Percentiles rank a stretch among this genome's conserved stretches.
Conservation (phyloP, 768 basidiomycete species). For the Boletales sp. region DNA sequence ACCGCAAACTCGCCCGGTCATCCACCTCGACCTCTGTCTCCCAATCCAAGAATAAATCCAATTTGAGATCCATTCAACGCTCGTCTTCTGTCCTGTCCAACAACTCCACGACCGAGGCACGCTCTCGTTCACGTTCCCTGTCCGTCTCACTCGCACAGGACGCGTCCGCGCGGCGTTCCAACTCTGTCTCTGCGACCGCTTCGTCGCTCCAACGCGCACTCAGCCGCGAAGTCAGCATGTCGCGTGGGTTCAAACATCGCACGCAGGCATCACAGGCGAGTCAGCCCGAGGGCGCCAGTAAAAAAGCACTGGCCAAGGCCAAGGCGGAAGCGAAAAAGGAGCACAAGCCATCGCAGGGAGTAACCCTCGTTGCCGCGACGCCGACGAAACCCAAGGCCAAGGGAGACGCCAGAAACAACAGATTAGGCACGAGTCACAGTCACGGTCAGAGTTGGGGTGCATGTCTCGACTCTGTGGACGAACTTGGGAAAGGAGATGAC, state of each 20-base stretch:
- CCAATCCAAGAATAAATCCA: slow-evolving; percentile 8
- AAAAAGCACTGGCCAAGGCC: slow-evolving; percentile 12
- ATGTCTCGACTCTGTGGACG: slow-evolving; percentile 2
- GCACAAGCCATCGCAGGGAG: slow-evolving; percentile 6
- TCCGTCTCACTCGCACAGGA: slow-evolving; percentile 72
- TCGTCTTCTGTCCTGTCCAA: slow-evolving; percentile 21
- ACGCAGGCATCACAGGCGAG: slow-evolving; percentile 11
- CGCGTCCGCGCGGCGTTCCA: slow-evolving; percentile 36
- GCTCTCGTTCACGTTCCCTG: slow-evolving; percentile 56
- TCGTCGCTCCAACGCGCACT: slow-evolving; percentile 49
- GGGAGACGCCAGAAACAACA: slow-evolving; percentile 5
- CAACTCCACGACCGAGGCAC: slow-evolving; percentile 23
- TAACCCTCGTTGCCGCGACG: slow-evolving; percentile 52
- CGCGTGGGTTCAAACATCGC: slow-evolving; percentile 58
- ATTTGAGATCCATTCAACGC: slow-evolving; percentile 17
- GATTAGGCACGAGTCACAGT: slow-evolving; percentile 6
- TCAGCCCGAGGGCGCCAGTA: slow-evolving; percentile 12
- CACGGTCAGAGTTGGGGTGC: slow-evolving; percentile 8
- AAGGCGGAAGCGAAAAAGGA: slow-evolving; percentile 8
- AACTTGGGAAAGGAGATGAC: neutral
- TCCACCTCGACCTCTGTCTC: slow-evolving; percentile 7
- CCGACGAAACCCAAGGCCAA: slow-evolving; percentile 40
- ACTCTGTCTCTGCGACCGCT: slow-evolving; percentile 31
- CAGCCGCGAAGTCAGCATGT: slow-evolving; percentile 78
- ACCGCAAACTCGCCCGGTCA: slow-evolving; percentile 12